phyloP scores from a whole-genome alignment of 768 basidiomycete species.

The Paxillus rubicundulus region DNA sequence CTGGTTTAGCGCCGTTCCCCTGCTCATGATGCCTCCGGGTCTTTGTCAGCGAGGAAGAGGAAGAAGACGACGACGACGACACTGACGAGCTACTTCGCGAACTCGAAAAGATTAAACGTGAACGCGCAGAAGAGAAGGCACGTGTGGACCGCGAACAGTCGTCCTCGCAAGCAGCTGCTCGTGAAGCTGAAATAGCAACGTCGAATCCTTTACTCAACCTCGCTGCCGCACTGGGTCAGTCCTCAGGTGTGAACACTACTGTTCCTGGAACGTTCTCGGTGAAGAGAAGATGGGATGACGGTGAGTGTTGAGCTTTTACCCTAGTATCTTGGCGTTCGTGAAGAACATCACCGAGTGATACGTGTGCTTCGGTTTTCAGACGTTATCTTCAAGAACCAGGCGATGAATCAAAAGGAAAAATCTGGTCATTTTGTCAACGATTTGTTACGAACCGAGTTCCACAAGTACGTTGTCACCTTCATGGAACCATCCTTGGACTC shows the following conservation, averaged over 20 bases:
- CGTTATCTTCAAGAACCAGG: slow-evolving; percentile 98
- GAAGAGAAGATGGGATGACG: slow-evolving; percentile 94
- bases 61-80: slow-evolving; percentile 63
- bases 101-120: slow-evolving; percentile 97
- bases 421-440: slow-evolving; percentile 92
- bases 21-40: too few species aligned
- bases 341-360: neutral
- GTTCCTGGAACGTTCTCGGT: slow-evolving; percentile 85
- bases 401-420: slow-evolving; percentile 63
- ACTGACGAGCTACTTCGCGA: slow-evolving; percentile 93
- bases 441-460: slow-evolving; percentile 88
- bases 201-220: slow-evolving; percentile 89
- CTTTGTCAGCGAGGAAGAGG: slow-evolving; percentile 46
- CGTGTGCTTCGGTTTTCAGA: slow-evolving; percentile 48
- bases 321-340: neutral
- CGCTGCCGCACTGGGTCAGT: slow-evolving; percentile 83
- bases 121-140: slow-evolving; percentile 90
- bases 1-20: too few species aligned
- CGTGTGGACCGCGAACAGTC: slow-evolving; percentile 76
- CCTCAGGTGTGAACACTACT: slow-evolving; percentile 69
- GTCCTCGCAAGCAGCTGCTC: slow-evolving; percentile 52
- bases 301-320: slow-evolving; percentile 39
- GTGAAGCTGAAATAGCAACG: slow-evolving; percentile 83
- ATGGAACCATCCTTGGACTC: slow-evolving; percentile 8
- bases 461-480: slow-evolving; percentile 60